Base-by-base conservation (phyloP, 139 green algal genomes). In the Gonium pectorale region DNA sequence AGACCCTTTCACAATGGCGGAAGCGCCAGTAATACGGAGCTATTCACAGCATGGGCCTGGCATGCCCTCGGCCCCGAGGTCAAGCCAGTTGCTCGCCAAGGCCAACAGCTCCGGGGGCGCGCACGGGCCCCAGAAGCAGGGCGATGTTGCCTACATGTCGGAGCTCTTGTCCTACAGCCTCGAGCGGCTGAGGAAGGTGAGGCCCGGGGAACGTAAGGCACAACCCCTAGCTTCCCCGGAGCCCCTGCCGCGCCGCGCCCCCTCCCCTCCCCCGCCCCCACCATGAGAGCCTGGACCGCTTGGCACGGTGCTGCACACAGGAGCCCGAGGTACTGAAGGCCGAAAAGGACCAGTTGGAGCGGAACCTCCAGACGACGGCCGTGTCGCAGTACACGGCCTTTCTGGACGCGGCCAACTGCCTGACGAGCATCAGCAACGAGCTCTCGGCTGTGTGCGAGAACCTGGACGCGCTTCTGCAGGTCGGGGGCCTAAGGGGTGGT, bases 161-260 rank as follows among this genome's bases (percentile, higher is more conserved):
- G 95, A 99, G 89, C 92, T 99, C 44, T 93, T 99, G 17, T 95
- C 91, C 3, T 99, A 96, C 90, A 94, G 90, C 89, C 52, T 98
- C 46, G 96, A 98, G 29, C 90, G 96, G 15, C 81, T 99, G 24
- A 90, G 92, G 62, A 98, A 98, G 86, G 90, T 93, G 27, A n/a
- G n/a, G n/a, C n/a, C n/a, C n/a, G n/a, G n/a, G n/a, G n/a, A n/a
- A n/a, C n/a, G n/a, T n/a, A n/a, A n/a, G n/a, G n/a, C n/a, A n/a
- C n/a, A n/a, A n/a, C n/a, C n/a, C n/a, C n/a, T n/a, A n/a, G n/a
- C n/a, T n/a, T n/a, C n/a, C n/a, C n/a, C n/a, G n/a, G n/a, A n/a
- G n/a, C n/a, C n/a, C n/a, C n/a, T n/a, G n/a, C n/a, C n/a, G n/a
- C n/a, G n/a, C n/a, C n/a, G n/a, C n/a, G n/a, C n/a, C n/a, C n/a